Percentiles rank a stretch among this genome's conserved stretches.
phyloP scores from a whole-genome alignment of 495 filamentous ascomycete species.

The Amniculicola lignicola region DNA sequence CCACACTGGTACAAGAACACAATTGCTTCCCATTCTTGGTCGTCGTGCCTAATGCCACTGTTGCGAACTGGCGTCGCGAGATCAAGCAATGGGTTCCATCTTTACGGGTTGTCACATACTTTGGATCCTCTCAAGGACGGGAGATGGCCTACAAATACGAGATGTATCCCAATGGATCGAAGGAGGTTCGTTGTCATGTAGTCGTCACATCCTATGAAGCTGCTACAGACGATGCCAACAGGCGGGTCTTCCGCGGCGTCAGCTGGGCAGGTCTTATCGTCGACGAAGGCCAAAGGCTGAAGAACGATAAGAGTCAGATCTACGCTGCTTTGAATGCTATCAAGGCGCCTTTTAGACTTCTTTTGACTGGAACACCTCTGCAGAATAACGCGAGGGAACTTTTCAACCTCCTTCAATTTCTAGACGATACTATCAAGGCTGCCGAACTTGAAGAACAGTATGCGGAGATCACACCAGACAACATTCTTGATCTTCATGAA shows the following conservation, averaged over 20 bases:
- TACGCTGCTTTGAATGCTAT: conserved; percentile 70
- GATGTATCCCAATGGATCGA: conserved; percentile 65
- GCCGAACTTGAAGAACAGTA: conserved; percentile 71
- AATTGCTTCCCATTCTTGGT: conserved; percentile 88
- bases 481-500: conserved; percentile 73
- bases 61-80: conserved; percentile 94
- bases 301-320: conserved; percentile 82
- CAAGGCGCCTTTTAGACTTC: conserved; percentile 72
- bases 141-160: conserved; percentile 71
- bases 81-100: conserved; percentile 90
- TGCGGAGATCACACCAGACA: conserved; percentile 69
- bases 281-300: conserved; percentile 94
- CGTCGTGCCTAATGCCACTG: conserved; percentile 91
- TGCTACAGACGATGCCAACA: conserved; percentile 64
- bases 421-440: conserved; percentile 69
- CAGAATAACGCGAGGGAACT: conserved; percentile 94
- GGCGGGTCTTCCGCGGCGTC: conserved; percentile 59
- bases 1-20: conserved; percentile 67
- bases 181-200: conserved; percentile 74
- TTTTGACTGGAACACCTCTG: conserved; percentile 84
- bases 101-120: conserved; percentile 86
- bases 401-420: conserved; percentile 92
- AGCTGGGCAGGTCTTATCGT: conserved; percentile 88
- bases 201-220: conserved; percentile 95
- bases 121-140: conserved; percentile 68